Conservation (phyloP, 495 filamentous ascomycete genomes). For the Eremomyces bilateralis region DNA sequence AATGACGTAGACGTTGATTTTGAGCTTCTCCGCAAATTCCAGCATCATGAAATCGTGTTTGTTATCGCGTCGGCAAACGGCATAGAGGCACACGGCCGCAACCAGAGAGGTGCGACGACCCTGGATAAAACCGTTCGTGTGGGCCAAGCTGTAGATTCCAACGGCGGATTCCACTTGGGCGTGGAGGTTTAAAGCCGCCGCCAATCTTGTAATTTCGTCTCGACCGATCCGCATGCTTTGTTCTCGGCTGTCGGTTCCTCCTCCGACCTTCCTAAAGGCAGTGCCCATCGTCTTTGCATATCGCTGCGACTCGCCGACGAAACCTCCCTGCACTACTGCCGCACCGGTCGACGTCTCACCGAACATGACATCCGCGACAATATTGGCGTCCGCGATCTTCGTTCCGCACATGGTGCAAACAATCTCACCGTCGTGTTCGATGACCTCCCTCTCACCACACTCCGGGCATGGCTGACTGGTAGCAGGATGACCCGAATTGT, state of each 20-base stretch:
- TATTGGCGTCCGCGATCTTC: constrained; percentile 59
- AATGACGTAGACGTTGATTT: constrained; percentile 80
- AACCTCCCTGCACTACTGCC: constrained; percentile 76
- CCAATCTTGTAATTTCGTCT: constrained; percentile 10
- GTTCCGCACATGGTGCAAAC: constrained; percentile 70
- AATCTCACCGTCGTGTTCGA: constrained; percentile 27
- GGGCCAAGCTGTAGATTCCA: constrained; percentile 57
- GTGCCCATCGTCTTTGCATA: constrained; percentile 38
- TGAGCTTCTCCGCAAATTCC: constrained; percentile 70
- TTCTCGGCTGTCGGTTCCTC: constrained; percentile 39
- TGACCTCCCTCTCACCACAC: background rate
- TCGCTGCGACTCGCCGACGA: constrained; percentile 60
- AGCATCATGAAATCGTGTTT: constrained; percentile 61
- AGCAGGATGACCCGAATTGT: too few species aligned
- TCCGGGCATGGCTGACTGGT: constrained; percentile 1
- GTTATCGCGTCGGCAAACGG: constrained; percentile 48
- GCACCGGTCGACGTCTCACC: constrained; percentile 66
- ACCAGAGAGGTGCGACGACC: constrained; percentile 72
- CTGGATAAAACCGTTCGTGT: constrained; percentile 61
- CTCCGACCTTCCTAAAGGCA: constrained; percentile 31
- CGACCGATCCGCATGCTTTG: constrained; percentile 13
- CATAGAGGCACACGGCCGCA: constrained; percentile 68
- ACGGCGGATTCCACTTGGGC: constrained; percentile 39
- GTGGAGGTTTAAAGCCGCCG: constrained; percentile 24
- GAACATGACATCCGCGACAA: constrained; percentile 78